Evolutionary conservation across 371 early-diverging fungal species (phyloP).

Genomic region (Entomophthora muscae): DNA sequence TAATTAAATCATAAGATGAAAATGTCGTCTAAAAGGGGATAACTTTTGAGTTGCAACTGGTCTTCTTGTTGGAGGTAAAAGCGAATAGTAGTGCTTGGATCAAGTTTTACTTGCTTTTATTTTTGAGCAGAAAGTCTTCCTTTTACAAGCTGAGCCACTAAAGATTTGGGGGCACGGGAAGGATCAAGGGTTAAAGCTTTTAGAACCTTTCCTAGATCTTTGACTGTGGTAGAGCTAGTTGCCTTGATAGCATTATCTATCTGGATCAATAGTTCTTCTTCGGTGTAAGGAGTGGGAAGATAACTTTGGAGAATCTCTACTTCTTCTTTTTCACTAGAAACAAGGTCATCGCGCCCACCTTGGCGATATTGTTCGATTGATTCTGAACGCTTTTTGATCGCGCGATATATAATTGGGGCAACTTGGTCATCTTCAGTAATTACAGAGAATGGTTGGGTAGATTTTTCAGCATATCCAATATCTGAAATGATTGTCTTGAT

Average conservation of each 20-base stretch:
- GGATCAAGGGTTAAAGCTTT: constrained; percentile 39
- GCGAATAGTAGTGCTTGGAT: too few species aligned
- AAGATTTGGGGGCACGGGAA: constrained; percentile 40
- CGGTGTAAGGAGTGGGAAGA: constrained; percentile 46
- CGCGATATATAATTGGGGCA: constrained; percentile 36
- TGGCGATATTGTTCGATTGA: constrained; percentile 34
- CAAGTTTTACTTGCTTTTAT: too few species aligned
- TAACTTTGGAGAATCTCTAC: constrained; percentile 38
- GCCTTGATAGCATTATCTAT: constrained; percentile 27
- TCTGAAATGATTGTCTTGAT: constrained; percentile 43
- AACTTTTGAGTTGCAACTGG: too few species aligned
- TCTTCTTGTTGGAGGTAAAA: too few species aligned
- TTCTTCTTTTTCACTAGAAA: constrained; percentile 35
- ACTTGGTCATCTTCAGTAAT: constrained; percentile 12
- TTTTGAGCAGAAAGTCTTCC: too few species aligned
- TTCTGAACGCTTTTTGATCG: constrained; percentile 53
- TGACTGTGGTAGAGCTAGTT: constrained; percentile 29
- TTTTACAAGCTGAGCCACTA: constrained; percentile 42
- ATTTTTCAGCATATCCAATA: constrained; percentile 49
- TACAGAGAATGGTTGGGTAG: constrained; percentile 9
- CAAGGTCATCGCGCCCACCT: constrained; percentile 47
- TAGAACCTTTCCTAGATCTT: constrained; percentile 61
- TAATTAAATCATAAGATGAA: too few species aligned
- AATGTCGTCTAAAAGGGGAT: too few species aligned
- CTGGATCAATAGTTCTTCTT: constrained; percentile 38